phyloP scores from a whole-genome alignment of 495 filamentous ascomycete genomes.

The Endocarpon pusillum region DNA sequence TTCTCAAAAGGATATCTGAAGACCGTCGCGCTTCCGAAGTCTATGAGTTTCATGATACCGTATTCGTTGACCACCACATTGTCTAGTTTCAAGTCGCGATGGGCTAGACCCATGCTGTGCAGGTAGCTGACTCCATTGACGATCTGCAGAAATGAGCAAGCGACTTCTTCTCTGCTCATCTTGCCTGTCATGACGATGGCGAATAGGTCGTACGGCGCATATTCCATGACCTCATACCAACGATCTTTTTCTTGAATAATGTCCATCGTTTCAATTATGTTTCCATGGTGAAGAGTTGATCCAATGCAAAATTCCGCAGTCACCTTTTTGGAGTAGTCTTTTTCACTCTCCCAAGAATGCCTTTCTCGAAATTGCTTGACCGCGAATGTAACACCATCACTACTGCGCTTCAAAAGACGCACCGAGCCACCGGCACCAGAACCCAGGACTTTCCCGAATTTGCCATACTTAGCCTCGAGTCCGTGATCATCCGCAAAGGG shows the following conservation, averaged over 20 bases:
- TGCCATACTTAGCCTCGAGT: constrained; percentile 79
- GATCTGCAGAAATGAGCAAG: constrained; percentile 86
- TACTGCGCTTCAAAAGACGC: constrained; percentile 78
- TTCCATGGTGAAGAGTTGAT: constrained; percentile 91
- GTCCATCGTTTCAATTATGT: constrained; percentile 95
- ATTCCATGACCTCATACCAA: constrained; percentile 99
- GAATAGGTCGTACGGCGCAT: constrained; percentile 93
- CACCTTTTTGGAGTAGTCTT: constrained; percentile 95
- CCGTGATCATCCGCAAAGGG: constrained; percentile 94
- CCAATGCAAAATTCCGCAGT: constrained; percentile 99
- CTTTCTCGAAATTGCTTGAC: constrained; percentile 93
- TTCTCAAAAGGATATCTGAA: constrained; percentile 96
- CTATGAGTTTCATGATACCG: constrained; percentile 99
- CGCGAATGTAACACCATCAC: constrained; percentile 82
- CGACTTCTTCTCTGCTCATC: constrained; percentile 83
- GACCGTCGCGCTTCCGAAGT: constrained; percentile 94
- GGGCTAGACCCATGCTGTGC: constrained; percentile 88
- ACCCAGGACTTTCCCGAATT: constrained; percentile 81
- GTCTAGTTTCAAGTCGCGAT: constrained; percentile 92
- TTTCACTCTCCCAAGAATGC: constrained; percentile 83
- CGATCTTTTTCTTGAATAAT: constrained; percentile 87
- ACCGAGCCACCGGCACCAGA: constrained; percentile 94
- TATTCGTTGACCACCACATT: constrained; percentile 95
- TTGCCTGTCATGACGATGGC: constrained; percentile 99
- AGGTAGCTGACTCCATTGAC: constrained; percentile 93